phyloP scores from a whole-genome alignment of 1,139 yeast genomes.

The Arxiozyma telluris region DNA sequence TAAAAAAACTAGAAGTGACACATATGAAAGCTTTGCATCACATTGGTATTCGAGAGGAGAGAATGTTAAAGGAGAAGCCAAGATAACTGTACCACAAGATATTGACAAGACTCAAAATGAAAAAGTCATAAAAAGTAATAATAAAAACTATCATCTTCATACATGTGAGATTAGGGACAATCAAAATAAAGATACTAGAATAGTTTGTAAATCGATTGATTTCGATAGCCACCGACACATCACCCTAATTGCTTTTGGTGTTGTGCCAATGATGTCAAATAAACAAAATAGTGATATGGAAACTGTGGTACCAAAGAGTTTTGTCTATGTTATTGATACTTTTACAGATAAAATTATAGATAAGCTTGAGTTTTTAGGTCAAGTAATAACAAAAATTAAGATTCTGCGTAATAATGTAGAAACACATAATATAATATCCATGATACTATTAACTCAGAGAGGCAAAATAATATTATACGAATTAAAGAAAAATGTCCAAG shows the following conservation, averaged over 20 bases:
- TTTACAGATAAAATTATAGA: conserved; percentile 14
- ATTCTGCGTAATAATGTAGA: conserved; percentile 11
- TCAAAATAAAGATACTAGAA: neutral
- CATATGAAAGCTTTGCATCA: conserved; percentile 1
- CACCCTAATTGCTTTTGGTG: conserved; percentile 2
- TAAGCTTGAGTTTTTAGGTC: conserved; percentile 17
- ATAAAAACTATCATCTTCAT: neutral
- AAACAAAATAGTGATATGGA: neutral
- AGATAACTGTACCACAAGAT: neutral
- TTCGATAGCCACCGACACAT: conserved; percentile 2
- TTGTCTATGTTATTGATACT: conserved; percentile 11
- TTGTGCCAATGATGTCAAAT: conserved; percentile 3
- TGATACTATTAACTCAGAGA: conserved; percentile 6
- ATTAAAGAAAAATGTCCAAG: conserved; percentile 6
- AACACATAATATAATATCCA: conserved; percentile 1
- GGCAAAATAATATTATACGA: conserved; percentile 24
- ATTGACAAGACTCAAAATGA: neutral
- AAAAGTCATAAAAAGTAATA: neutral
- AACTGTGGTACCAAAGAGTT: neutral
- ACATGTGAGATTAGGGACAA: neutral
- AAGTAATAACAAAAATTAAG: conserved; percentile 10
- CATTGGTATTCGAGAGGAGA: conserved; percentile 4
- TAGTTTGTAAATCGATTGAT: conserved; percentile 14
- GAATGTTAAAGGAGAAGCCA: neutral
- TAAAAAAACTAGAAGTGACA: neutral